Percentiles rank a stretch among this genome's conserved stretches.
These are phyloP conservation scores for Tranzscheliella williamsii DNA, from an alignment of 1,284 basidiomycete species.

Conservation along the genomic window DNA sequence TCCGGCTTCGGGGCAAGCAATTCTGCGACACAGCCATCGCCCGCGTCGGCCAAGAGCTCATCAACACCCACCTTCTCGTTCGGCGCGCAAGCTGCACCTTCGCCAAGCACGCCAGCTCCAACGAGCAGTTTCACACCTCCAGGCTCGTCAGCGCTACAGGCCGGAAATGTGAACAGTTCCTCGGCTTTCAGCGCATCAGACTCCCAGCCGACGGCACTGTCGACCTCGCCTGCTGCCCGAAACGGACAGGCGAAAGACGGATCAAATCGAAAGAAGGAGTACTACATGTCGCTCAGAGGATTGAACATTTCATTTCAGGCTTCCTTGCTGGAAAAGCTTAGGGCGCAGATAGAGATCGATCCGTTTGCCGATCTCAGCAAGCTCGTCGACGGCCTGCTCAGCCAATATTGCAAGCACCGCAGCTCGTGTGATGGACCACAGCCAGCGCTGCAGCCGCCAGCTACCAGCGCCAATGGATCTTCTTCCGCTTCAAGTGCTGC, in stretches of 20 bases:
- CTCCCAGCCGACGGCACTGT: slow-evolving; percentile 1
- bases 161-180: slow-evolving; percentile 3
- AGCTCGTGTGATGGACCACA: neutral
- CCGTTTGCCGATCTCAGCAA: slow-evolving; percentile 22
- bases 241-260: neutral
- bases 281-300: slow-evolving; percentile 20
- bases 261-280: slow-evolving; percentile 8
- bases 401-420: slow-evolving; percentile 27
- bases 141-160: neutral
- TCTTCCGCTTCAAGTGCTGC: too few relatives aligned
- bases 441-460: neutral
- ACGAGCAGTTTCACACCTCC: neutral
- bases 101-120: slow-evolving; percentile 1
- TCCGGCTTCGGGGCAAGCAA: neutral
- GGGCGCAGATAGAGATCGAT: slow-evolving; percentile 24
- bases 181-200: slow-evolving; percentile 2
- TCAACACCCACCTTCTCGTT: slow-evolving; percentile 3
- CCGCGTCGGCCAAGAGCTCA: neutral
- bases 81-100: slow-evolving; percentile 1
- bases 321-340: slow-evolving; percentile 15
- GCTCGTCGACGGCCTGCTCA: slow-evolving; percentile 17
- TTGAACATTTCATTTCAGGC: slow-evolving; percentile 26
- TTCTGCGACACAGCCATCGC: neutral
- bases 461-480: too few relatives aligned
- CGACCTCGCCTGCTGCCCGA: neutral